Percentiles rank a stretch among this genome's conserved stretches.
Conservation (phyloP, 2,329 filamentous ascomycete species). For the Diaporthe destruens region DNA sequence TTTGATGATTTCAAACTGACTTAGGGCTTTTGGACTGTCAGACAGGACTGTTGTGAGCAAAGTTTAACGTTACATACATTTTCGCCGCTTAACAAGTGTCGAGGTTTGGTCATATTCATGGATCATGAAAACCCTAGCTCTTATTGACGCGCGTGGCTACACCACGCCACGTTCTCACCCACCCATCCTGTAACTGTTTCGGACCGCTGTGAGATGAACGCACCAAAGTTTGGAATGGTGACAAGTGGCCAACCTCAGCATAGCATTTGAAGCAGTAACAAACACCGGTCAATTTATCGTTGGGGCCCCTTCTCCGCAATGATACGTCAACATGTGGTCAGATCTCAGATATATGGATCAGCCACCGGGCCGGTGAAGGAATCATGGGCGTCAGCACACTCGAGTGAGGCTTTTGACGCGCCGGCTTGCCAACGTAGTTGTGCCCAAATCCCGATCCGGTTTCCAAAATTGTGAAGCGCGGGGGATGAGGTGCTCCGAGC, state of each 20-base stretch:
- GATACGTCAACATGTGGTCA: not conserved
- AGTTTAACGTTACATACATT: not conserved
- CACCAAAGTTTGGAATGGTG: not conserved
- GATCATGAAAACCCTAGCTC: not conserved
- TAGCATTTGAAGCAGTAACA: not conserved
- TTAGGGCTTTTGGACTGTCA: not conserved
- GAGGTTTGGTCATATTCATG: not conserved
- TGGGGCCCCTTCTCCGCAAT: not conserved
- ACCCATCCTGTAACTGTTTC: not conserved
- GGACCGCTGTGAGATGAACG: not conserved
- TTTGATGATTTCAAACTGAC: not conserved
- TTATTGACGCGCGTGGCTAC: not conserved
- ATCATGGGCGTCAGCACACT: conserved; percentile 1
- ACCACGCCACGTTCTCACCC: not conserved
- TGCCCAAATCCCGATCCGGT: not conserved
- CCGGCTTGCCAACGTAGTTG: too few relatives aligned
- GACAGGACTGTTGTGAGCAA: not conserved
- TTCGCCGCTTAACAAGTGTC: not conserved
- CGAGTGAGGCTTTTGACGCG: conserved; percentile 2
- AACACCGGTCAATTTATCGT: not conserved
- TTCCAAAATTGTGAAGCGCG: too few relatives aligned
- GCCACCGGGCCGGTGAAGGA: conserved; percentile 11
- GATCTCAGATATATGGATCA: conserved; percentile 8
- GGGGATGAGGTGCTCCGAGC: not conserved
- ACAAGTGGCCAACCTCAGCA: not conserved